Evolutionary conservation across 73 alveolate genomes (phyloP).

Genomic region (Paramecium sonneborni): DNA sequence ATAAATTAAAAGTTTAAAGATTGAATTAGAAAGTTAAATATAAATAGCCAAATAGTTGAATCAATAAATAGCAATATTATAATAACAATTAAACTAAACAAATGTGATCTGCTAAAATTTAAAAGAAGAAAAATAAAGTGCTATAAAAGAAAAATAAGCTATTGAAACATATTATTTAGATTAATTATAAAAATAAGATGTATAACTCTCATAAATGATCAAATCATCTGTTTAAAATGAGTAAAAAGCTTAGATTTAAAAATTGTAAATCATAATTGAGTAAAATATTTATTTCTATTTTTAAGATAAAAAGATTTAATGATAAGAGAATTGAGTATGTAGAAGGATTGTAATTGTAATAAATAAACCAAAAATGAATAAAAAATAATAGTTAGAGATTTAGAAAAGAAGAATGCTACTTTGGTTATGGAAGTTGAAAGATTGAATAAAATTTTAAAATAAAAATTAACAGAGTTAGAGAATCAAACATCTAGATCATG

Average conservation of each 20-base stretch:
- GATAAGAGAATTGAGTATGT: conserved; percentile 25
- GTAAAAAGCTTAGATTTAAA: background rate
- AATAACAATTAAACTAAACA: background rate
- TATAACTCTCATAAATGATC: background rate
- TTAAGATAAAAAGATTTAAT: background rate
- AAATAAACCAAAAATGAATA: background rate
- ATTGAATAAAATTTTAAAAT: conserved; percentile 26
- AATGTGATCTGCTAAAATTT: background rate
- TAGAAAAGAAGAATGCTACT: conserved; percentile 37
- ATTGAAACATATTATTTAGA: conserved; percentile 43
- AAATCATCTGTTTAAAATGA: conserved; percentile 5
- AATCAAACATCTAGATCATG: background rate
- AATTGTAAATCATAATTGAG: background rate
- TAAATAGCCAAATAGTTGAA: background rate
- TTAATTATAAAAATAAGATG: conserved; percentile 15
- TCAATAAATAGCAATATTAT: background rate
- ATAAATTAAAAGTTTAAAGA: background rate
- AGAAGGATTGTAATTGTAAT: background rate
- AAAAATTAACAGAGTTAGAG: conserved; percentile 20
- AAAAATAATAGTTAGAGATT: background rate
- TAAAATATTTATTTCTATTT: background rate
- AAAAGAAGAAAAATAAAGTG: conserved; percentile 40
- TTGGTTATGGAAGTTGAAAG: conserved; percentile 58
- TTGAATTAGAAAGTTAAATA: background rate
- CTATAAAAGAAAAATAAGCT: conserved; percentile 22